Percentiles rank a stretch among this genome's conserved stretches.
phyloP scores from a whole-genome alignment of 495 filamentous ascomycete species.

The Hypoxylon subgilvum region DNA sequence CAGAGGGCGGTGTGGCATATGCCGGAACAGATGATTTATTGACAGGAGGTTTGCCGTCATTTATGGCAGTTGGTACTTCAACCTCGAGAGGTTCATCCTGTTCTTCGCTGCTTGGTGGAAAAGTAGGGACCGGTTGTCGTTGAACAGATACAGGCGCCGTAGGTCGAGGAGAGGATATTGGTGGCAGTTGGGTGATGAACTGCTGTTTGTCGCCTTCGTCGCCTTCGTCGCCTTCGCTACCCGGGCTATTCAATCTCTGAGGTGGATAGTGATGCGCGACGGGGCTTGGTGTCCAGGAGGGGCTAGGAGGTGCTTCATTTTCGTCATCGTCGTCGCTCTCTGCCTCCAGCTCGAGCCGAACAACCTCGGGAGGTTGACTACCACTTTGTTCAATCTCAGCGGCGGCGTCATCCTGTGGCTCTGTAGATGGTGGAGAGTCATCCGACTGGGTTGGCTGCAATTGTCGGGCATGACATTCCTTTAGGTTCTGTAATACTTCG shows the following conservation, averaged over 20 bases:
- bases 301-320: background rate
- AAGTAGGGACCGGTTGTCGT: slow-evolving; percentile 4
- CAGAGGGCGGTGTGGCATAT: slow-evolving; percentile 48
- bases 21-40: slow-evolving; percentile 24
- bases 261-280: background rate
- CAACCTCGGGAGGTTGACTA: background rate
- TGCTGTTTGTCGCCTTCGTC: slow-evolving; percentile 43
- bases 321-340: slow-evolving; percentile 1
- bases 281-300: slow-evolving; percentile 21
- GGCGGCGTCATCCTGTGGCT: background rate
- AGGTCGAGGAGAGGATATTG: slow-evolving; percentile 24
- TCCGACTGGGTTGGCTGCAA: slow-evolving; percentile 9
- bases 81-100: slow-evolving; percentile 63
- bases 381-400: background rate
- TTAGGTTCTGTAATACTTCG: slow-evolving; percentile 46
- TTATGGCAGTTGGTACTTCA: slow-evolving; percentile 57
- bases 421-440: slow-evolving; percentile 32
- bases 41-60: slow-evolving; percentile 34
- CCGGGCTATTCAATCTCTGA: slow-evolving; percentile 32
- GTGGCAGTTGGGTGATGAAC: slow-evolving; percentile 35
- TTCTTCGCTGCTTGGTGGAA: slow-evolving; percentile 44
- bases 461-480: slow-evolving; percentile 29
- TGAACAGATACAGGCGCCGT: slow-evolving; percentile 12
- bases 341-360: background rate
- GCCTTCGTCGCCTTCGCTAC: slow-evolving; percentile 50